phyloP scores from a whole-genome alignment of 805 yeast genomes.

The Metahyphopichia silvanorum region DNA sequence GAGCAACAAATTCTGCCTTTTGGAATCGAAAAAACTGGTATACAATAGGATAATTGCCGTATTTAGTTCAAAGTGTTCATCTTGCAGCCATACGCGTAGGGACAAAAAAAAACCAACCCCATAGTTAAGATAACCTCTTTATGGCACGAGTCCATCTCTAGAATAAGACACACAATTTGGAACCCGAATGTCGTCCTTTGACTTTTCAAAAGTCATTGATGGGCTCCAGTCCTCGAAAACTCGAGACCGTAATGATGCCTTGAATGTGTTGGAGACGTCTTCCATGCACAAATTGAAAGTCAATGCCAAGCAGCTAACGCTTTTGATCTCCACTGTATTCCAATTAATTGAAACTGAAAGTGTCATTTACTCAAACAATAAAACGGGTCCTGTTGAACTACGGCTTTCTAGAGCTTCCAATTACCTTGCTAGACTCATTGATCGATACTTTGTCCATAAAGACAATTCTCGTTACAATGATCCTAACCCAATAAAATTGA shows the following conservation, averaged over 20 bases:
- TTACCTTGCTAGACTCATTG: conserved; percentile 22
- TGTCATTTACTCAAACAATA: conserved; percentile 17
- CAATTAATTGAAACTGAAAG: conserved; percentile 34
- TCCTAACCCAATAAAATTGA: conserved; percentile 9
- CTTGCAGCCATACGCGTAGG: too few species aligned
- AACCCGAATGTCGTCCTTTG: conserved; percentile 19
- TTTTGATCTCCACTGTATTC: conserved; percentile 21
- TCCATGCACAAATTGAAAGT: conserved; percentile 15
- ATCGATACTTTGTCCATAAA: conserved; percentile 7
- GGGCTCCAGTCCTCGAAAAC: conserved; percentile 47
- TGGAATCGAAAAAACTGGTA: too few species aligned
- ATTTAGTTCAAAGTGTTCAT: too few species aligned
- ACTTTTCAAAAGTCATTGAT: conserved; percentile 14
- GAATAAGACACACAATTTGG: too few species aligned
- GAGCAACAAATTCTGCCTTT: too few species aligned
- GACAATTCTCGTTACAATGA: not conserved
- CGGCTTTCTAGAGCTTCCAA: conserved; percentile 31
- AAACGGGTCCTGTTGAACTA: conserved; percentile 20
- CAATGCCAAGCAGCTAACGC: conserved; percentile 17
- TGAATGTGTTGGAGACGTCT: conserved; percentile 23
- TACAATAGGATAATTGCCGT: too few species aligned
- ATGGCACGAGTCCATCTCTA: too few species aligned
- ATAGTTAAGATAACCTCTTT: too few species aligned
- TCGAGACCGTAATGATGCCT: conserved; percentile 53
- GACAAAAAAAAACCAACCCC: too few species aligned